These are phyloP conservation scores for Mycena sanguinolenta DNA, from an alignment of 768 basidiomycete genomes.

Conservation along the genomic window DNA sequence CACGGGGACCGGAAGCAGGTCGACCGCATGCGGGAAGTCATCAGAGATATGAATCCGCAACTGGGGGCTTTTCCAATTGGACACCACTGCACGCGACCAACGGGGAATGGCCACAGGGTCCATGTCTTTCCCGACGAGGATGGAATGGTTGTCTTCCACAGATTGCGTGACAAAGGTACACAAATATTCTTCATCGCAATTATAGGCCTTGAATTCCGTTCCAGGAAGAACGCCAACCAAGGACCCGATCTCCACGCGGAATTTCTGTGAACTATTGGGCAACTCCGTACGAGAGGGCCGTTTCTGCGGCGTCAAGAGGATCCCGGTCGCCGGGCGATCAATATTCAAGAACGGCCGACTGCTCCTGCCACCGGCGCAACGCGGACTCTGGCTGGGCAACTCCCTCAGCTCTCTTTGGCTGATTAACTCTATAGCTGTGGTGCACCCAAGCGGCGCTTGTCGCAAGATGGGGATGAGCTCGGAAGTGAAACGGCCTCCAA, in stretches of 20 bases:
- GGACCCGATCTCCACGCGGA: background rate
- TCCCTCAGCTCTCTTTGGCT: no score
- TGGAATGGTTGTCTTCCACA: background rate
- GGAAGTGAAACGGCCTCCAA: background rate
- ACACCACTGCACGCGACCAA: background rate
- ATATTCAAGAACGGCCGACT: no score
- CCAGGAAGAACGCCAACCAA: background rate
- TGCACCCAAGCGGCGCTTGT: background rate
- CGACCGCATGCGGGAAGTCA: background rate
- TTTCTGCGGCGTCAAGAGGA: no score
- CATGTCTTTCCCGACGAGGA: background rate
- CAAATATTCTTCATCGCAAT: background rate
- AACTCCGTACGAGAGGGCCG: no score
- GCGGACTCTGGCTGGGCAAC: no score
- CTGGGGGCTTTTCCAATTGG: slow-evolving; percentile 6
- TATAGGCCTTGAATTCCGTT: slow-evolving; percentile 6
- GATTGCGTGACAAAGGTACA: slow-evolving; percentile 17
- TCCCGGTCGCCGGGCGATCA: no score
- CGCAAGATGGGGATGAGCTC: background rate
- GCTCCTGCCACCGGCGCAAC: no score
- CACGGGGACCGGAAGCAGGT: background rate
- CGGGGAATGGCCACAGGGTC: background rate
- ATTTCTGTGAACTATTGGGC: background rate
- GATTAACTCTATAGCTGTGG: background rate
- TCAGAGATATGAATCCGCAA: background rate